Evolutionary conservation across 768 basidiomycete species (phyloP), one percentile per base, ranked within the genome.

Genomic region (Leucocoprinus birnbaumii): DNA sequence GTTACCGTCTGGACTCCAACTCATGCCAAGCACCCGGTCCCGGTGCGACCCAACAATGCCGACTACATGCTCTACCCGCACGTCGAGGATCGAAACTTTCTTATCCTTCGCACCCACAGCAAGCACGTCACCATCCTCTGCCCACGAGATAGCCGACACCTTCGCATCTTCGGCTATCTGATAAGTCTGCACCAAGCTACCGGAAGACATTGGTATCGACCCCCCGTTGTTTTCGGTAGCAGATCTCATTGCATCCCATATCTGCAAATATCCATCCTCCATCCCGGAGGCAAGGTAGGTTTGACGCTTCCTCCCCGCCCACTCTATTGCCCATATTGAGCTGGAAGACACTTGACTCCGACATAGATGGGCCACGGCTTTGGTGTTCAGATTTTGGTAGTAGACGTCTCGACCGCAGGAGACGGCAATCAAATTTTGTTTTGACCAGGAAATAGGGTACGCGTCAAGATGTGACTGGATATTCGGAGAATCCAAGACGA

Each of bases 1-100:
- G 58, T 82, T 80, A 0, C 89, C 87, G 58, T 89, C 88, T 2
- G 72, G 60, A 51, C 87, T 80, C 91, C 91, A 95, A 42, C 83
- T 83, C 25, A 94, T 62, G 2, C 89, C 87, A 58, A 89, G 82
- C 27, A 94, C 86, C 31, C 58, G 51, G 16, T 49, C 50, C 18
- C 58, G 58, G 51, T 68, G 70, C 65, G 87, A 85, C 14, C 83
- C 85, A 22, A 61, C 41, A 10, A 81, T 82, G 58, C 85, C 66
- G 22, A 61, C 56, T 16, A 62, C 44, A 11, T 59, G 51, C 24
- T 61, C 58, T 18, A 78, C 71, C 22, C 89, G 73, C 0, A 85
- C 77, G 67, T 90, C 88, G 58, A 80, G 80, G 57, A 87, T 79
- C 55, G 80, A 78, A 53, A 92, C 83, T 25, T 78, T 75, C 21